A percentile compares a stretch with the other conserved stretches of the same genome.
Conservation (phyloP, 2,329 filamentous ascomycete genomes). For the Trichoderma sp. region DNA sequence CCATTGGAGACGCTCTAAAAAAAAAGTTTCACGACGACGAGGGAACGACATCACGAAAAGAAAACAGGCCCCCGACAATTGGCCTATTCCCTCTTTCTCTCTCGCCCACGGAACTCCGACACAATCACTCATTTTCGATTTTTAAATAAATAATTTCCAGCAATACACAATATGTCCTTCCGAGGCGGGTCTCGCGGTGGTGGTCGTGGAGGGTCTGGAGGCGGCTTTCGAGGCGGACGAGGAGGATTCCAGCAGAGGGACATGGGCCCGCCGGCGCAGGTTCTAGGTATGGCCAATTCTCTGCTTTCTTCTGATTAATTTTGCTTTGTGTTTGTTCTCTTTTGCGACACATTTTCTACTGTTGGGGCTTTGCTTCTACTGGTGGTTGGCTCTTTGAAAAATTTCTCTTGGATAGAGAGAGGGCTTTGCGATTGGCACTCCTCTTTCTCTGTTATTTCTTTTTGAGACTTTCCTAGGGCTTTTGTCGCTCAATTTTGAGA, state of each 20-base stretch:
- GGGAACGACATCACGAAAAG: not conserved
- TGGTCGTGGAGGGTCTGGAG: constrained; percentile 27
- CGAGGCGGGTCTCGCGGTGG: constrained; percentile 31
- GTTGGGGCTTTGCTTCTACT: not conserved
- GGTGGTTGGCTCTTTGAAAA: not conserved
- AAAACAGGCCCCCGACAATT: constrained; percentile 1
- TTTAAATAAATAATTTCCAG: not conserved
- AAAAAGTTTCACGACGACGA: constrained; percentile 14
- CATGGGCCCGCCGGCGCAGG: constrained; percentile 38
- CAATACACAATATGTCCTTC: constrained; percentile 35
- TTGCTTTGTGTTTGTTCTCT: not conserved
- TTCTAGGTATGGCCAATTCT: constrained; percentile 33
- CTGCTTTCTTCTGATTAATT: not conserved
- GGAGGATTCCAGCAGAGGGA: constrained; percentile 41
- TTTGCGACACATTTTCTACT: not conserved
- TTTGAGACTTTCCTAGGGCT: fast-evolving
- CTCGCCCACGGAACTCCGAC: not conserved
- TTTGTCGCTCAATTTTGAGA: not conserved
- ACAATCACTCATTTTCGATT: not conserved
- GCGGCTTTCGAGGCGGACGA: constrained; percentile 37
- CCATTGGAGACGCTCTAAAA: not conserved
- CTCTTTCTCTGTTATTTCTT: not conserved
- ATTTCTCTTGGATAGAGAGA: not conserved
- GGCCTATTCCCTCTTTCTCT: not conserved
- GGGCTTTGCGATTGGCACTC: not conserved